Conservation (phyloP, 2,329 filamentous ascomycete genomes). For the Teratosphaeria pseudoeucalypti region DNA sequence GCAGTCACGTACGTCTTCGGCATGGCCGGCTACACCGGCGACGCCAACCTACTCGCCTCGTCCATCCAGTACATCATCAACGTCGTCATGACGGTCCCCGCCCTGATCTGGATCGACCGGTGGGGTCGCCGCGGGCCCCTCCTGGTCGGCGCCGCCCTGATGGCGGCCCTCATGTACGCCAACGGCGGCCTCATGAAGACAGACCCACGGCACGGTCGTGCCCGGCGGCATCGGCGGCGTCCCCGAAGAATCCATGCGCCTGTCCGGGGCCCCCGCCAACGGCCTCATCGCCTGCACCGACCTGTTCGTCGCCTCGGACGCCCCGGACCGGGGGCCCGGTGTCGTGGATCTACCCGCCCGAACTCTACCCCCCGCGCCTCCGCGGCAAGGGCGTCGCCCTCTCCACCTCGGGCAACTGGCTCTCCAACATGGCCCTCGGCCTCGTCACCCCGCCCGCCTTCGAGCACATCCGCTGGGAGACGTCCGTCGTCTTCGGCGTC, state of each 20-base stretch:
- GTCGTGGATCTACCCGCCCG: constrained; percentile 42
- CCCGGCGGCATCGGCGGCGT: constrained; percentile 48
- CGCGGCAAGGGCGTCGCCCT: constrained; percentile 55
- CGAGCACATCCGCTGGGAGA: constrained; percentile 37
- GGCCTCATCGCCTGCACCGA: constrained; percentile 60
- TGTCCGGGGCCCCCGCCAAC: constrained; percentile 29
- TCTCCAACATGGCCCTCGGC: constrained; percentile 43
- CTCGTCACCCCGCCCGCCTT: constrained; percentile 51
- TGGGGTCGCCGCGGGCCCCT: constrained; percentile 64
- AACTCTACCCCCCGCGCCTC: constrained; percentile 52
- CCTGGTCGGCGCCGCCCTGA: constrained; percentile 54
- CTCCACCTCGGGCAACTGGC: constrained; percentile 52
- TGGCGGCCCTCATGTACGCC: constrained; percentile 53
- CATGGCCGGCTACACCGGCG: constrained; percentile 52
- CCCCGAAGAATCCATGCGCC: constrained; percentile 32
- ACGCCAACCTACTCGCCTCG: constrained; percentile 48
- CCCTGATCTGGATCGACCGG: constrained; percentile 62
- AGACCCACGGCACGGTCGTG: constrained; percentile 25
- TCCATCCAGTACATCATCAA: constrained; percentile 71
- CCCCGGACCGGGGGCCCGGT: constrained; percentile 54
- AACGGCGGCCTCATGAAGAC: constrained; percentile 36
- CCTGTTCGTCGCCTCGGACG: constrained; percentile 54
- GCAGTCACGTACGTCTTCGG: constrained; percentile 50
- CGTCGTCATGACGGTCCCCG: constrained; percentile 66
- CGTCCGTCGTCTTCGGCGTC: constrained; percentile 65